phyloP scores from a whole-genome alignment of 257 asterid species.

The Ocimum tenuiflorum region DNA sequence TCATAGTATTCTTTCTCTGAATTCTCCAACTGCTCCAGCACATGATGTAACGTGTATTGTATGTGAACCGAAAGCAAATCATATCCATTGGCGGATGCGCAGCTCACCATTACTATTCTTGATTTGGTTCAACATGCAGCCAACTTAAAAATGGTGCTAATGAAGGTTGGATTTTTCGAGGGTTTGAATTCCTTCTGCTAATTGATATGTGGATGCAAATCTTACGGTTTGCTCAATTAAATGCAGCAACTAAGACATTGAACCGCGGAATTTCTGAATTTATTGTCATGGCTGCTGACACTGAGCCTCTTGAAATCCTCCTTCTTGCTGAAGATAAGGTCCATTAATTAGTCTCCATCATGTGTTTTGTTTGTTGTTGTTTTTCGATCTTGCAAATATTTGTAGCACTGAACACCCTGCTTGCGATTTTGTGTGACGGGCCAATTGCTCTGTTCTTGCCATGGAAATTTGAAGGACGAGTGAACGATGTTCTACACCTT shows the following conservation, averaged over 20 bases:
- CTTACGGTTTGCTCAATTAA: not conserved
- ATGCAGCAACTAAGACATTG: slow-evolving; percentile 84
- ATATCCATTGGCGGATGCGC: slow-evolving; percentile 78
- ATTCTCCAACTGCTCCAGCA: not conserved
- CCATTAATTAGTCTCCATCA: no score
- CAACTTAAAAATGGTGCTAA: slow-evolving; percentile 93
- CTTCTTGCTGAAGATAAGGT: slow-evolving; percentile 38
- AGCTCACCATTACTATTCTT: slow-evolving; percentile 64
- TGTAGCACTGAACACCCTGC: not conserved
- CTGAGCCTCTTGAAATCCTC: slow-evolving; percentile 88
- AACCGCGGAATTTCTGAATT: slow-evolving; percentile 90
- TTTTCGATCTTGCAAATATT: not conserved
- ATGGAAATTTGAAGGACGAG: no score
- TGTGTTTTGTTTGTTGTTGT: no score
- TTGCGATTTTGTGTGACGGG: not conserved
- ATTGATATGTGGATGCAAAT: not conserved
- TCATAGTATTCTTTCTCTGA: not conserved
- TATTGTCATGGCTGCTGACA: slow-evolving; percentile 84
- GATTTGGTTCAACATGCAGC: slow-evolving; percentile 87
- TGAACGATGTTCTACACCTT: no score
- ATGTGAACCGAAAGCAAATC: slow-evolving; percentile 74
- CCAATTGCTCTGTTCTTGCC: not conserved
- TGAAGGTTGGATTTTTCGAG: slow-evolving; percentile 47
- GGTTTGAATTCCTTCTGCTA: not conserved
- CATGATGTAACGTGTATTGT: not conserved